Evolutionary conservation across 768 basidiomycete genomes (phyloP).

Genomic region (Russula emetica): DNA sequence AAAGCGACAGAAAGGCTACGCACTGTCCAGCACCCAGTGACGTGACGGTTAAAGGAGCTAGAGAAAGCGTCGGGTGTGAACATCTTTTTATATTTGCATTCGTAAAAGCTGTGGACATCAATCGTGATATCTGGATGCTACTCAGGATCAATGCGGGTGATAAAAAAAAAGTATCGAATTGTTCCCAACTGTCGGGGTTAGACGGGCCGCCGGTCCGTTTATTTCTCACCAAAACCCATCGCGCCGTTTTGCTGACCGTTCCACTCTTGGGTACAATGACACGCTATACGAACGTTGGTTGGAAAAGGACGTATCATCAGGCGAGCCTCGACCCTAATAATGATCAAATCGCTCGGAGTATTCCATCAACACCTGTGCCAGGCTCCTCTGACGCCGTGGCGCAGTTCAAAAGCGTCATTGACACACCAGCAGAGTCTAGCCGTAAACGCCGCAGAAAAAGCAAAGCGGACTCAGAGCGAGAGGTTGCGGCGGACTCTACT

Average conservation of each 20-base stretch:
- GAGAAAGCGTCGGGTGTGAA: background rate
- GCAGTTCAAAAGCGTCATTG: conserved; percentile 14
- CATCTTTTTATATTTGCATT: background rate
- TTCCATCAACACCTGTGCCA: conserved; percentile 15
- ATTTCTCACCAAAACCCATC: too few species aligned
- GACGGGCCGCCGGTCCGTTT: too few species aligned
- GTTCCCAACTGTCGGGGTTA: too few species aligned
- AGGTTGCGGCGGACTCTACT: background rate
- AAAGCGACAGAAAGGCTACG: background rate
- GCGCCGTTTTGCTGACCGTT: too few species aligned
- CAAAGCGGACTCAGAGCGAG: conserved; percentile 38
- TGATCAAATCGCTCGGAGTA: conserved; percentile 24
- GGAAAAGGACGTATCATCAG: conserved; percentile 66
- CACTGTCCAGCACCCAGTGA: background rate
- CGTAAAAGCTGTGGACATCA: background rate
- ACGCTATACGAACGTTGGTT: conserved; percentile 67
- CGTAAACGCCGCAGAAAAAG: conserved; percentile 52
- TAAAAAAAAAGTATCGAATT: too few species aligned
- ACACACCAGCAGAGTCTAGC: conserved; percentile 49
- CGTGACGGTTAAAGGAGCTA: background rate
- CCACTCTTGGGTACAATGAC: conserved; percentile 49
- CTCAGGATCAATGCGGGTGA: too few species aligned
- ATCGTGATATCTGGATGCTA: too few species aligned
- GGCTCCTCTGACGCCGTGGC: conserved; percentile 1
- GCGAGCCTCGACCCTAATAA: conserved; percentile 46